Evolutionary conservation across 768 basidiomycete genomes (phyloP), one percentile per base, ranked within the genome.

Genomic region (Glaciozyma martinii): DNA sequence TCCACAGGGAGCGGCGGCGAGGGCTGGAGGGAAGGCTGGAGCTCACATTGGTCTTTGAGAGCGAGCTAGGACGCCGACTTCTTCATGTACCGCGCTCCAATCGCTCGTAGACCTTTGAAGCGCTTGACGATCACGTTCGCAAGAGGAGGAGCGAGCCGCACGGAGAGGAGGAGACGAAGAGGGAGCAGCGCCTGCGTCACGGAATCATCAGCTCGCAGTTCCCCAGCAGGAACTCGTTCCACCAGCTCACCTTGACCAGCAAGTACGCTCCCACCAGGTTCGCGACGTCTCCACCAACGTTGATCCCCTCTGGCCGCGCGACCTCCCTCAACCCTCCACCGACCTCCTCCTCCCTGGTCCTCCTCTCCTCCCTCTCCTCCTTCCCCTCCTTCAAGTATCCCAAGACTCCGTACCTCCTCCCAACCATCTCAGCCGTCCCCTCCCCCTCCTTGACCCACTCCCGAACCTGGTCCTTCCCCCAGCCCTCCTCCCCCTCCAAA

Each of bases 221-320:
- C 55, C 10, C 7, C 10, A 19, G 1, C 21, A 33, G 37, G 42
- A 23, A 10, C 25, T 5, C 25, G 21, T 16, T 27, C 23, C 18
- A 32, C 8, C 32, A 8, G 63, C 77, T 70, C 59, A 76, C 78
- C 70, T 79, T 79, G 70, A 76, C 74, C 3, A 75, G 68, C 8
- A 78, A 68, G 71, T 78, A 79, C 1, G 78, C 77, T 3, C 76
- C 76, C 12, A 75, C 71, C 2, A 75, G 74, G 66, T 77, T 74
- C 9, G 76, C 74, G 1, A 77, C 73, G 23, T 72, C 71, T 23
- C 70, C 71, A 15, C 71, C 73, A 5, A 74, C 68, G 25, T 42
- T 55, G 9, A 59, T 56, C 23, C 19, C 42, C 56, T 27, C n/a
- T 10, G 25, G 21, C 23, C 29, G 32, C 49, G 16, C 16, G 46